Percentiles rank a stretch among this genome's conserved stretches.
Conservation (phyloP, 768 basidiomycete genomes). For the Asterophora parasitica region DNA sequence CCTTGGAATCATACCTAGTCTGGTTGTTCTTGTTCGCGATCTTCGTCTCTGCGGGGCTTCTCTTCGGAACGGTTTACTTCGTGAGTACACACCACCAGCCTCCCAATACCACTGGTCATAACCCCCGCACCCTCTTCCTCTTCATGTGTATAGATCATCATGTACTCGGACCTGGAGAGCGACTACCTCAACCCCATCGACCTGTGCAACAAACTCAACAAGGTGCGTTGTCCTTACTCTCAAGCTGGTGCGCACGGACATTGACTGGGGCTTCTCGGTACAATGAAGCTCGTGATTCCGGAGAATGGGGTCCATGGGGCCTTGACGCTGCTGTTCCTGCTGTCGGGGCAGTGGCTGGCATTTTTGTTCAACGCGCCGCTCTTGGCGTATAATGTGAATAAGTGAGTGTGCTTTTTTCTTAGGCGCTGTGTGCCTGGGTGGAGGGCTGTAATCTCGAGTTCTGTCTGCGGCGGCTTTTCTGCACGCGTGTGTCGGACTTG, state of each 20-base stretch:
- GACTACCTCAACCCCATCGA: conserved; percentile 99
- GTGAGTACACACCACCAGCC: conserved; percentile 41
- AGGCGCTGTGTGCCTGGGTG: too few relatives aligned
- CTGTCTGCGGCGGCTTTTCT: too few relatives aligned
- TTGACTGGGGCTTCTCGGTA: background rate
- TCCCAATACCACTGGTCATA: too few relatives aligned
- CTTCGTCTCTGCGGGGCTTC: conserved; percentile 86
- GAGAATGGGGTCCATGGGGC: conserved; percentile 94
- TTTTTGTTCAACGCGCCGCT: conserved; percentile 87
- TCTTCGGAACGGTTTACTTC: conserved; percentile 99
- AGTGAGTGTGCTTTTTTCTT: conserved; percentile 49
- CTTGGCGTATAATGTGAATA: conserved; percentile 87
- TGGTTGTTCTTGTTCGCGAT: conserved; percentile 98
- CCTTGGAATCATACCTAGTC: conserved; percentile 37
- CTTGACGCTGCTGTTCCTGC: conserved; percentile 82
- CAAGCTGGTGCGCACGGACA: too few relatives aligned
- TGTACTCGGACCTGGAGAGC: conserved; percentile 99
- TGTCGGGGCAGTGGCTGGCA: conserved; percentile 95
- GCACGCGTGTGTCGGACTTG: too few relatives aligned
- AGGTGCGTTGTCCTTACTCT: conserved; percentile 40
- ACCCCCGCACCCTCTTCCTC: background rate
- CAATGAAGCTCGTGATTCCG: conserved; percentile 83
- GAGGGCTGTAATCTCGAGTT: background rate
- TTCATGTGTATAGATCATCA: conserved; percentile 74
- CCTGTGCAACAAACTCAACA: conserved; percentile 98